phyloP scores from a whole-genome alignment of 2,329 filamentous ascomycete genomes.

The Aspergillus ibericus region DNA sequence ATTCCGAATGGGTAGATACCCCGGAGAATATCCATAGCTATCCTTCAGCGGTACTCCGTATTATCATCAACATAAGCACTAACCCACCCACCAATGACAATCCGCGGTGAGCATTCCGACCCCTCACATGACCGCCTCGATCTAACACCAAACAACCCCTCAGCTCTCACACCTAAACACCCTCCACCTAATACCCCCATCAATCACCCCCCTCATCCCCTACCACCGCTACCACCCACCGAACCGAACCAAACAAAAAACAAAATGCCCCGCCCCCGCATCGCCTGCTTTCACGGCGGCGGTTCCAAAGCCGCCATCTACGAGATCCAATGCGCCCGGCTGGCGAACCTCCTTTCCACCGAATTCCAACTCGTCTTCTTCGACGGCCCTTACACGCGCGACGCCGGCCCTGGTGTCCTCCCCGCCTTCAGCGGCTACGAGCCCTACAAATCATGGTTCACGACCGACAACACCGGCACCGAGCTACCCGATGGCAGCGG shows the following conservation, averaged over 20 bases:
- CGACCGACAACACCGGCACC: constrained; percentile 4
- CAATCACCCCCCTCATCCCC: neutral
- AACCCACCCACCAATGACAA: no score
- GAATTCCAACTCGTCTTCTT: constrained; percentile 24
- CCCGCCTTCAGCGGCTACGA: constrained; percentile 20
- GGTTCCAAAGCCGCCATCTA: constrained; percentile 22
- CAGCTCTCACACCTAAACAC: no score
- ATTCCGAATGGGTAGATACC: no score
- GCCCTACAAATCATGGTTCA: constrained; percentile 24
- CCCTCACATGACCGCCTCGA: neutral
- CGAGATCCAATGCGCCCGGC: constrained; percentile 20
- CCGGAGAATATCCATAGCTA: no score
- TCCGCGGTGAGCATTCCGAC: neutral
- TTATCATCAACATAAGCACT: no score
- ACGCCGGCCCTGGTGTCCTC: constrained; percentile 22
- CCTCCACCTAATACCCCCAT: neutral
- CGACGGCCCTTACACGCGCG: constrained; percentile 19
- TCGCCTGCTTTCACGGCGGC: constrained; percentile 27
- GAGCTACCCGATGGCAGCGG: constrained; percentile 20
- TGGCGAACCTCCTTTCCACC: constrained; percentile 13
- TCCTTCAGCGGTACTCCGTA: no score
- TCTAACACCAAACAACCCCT: neutral
- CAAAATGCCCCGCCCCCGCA: constrained; percentile 14
- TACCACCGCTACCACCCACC: neutral
- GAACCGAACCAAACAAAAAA: neutral